Conservation (phyloP, 106 monocot species). For the Apostasia ramifera region DNA sequence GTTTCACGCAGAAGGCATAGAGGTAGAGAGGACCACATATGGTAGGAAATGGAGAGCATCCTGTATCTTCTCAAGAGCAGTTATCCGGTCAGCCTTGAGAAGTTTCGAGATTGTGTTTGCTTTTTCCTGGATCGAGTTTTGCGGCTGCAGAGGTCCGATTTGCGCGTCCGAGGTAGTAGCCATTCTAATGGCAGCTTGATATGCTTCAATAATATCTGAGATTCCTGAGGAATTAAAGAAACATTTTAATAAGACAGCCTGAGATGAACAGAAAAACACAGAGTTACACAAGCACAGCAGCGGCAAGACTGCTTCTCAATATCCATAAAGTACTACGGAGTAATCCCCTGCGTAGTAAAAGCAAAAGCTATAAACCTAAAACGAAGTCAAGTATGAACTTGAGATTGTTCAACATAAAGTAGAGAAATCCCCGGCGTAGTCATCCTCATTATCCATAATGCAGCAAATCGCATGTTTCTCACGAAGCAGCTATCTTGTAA, state of each 20-base stretch:
- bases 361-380: no score
- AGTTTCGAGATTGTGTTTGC: conserved; percentile 55
- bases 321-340: no score
- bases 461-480: no score
- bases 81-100: conserved; percentile 38
- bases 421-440: no score
- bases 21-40: conserved; percentile 72
- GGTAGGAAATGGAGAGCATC: conserved; percentile 72
- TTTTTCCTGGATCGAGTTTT: conserved; percentile 53
- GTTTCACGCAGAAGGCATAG: conserved; percentile 55
- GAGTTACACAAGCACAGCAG: no score
- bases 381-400: no score
- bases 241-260: not conserved
- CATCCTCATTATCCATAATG: no score
- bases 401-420: no score
- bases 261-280: no score
- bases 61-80: conserved; percentile 75
- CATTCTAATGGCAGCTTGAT: conserved; percentile 36
- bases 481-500: no score
- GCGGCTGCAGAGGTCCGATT: not conserved
- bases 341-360: no score
- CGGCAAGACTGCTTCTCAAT: no score
- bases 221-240: conserved; percentile 31
- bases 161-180: conserved; percentile 13
- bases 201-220: conserved; percentile 77